These are phyloP conservation scores for Paratinospora sagittata DNA, from an alignment of 164 flowering plant species.

Conservation along the genomic window DNA sequence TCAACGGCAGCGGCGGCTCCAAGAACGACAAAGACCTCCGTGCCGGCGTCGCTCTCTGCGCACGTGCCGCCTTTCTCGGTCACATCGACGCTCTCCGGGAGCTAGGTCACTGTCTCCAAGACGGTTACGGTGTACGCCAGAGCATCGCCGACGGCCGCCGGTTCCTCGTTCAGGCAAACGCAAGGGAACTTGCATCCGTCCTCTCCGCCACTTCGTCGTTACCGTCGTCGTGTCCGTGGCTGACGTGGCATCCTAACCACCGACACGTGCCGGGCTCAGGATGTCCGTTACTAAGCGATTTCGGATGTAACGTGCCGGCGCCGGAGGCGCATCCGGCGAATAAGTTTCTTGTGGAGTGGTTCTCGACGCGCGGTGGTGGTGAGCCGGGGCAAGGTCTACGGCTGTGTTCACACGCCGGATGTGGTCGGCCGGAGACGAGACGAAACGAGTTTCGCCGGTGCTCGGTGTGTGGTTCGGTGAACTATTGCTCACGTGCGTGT, in stretches of 20 bases:
- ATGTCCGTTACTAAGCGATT: slow-evolving; percentile 78
- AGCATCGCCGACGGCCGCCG: slow-evolving; percentile 57
- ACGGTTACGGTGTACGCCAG: slow-evolving; percentile 66
- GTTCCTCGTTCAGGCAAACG: slow-evolving; percentile 60
- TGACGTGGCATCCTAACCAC: slow-evolving; percentile 30
- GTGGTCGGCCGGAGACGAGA: slow-evolving; percentile 86
- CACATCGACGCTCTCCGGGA: slow-evolving; percentile 77
- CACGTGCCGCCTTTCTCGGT: slow-evolving; percentile 66
- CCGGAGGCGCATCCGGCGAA: slow-evolving; percentile 76
- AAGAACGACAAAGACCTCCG: slow-evolving; percentile 61
- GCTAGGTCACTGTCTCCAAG: slow-evolving; percentile 79
- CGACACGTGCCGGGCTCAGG: slow-evolving; percentile 28
- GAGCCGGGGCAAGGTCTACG: slow-evolving; percentile 45
- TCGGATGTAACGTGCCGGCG: slow-evolving; percentile 84
- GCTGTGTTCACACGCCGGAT: slow-evolving; percentile 70
- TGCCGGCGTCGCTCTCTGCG: slow-evolving; percentile 72
- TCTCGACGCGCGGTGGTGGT: slow-evolving; percentile 22
- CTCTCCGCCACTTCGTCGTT: slow-evolving; percentile 22
- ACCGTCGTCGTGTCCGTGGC: slow-evolving; percentile 27
- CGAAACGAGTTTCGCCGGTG: slow-evolving; percentile 82
- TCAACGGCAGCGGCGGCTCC: slow-evolving; percentile 80
- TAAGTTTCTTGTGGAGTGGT: slow-evolving; percentile 76
- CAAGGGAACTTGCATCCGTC: slow-evolving; percentile 47
- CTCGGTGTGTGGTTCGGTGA: slow-evolving; percentile 83
- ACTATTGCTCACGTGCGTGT: slow-evolving; percentile 92